A percentile compares a stretch with the other conserved stretches of the same genome.
phyloP scores from a whole-genome alignment of 192 early-diverging fungal genomes.

The Rhizophagus prolifer region DNA sequence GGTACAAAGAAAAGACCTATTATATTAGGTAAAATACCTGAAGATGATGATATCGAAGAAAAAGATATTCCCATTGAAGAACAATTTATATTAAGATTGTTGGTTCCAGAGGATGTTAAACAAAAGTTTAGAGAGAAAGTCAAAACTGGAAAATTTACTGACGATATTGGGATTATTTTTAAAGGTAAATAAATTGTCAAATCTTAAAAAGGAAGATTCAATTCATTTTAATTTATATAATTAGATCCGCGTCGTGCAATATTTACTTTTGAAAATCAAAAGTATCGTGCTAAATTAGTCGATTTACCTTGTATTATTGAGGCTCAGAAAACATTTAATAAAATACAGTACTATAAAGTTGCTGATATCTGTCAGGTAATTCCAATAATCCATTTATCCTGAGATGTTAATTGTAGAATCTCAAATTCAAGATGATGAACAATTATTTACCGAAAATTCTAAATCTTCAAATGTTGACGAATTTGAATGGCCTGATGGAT shows the following conservation, averaged over 20 bases:
- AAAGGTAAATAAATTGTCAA: constrained; percentile 32
- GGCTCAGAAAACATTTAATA: constrained; percentile 82
- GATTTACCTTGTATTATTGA: constrained; percentile 86
- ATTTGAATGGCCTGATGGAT: constrained; percentile 75
- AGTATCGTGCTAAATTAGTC: constrained; percentile 67
- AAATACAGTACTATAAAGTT: constrained; percentile 84
- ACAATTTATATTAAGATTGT: constrained; percentile 76
- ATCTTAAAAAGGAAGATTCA: too few species aligned
- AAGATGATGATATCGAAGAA: constrained; percentile 52
- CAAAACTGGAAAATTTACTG: background rate
- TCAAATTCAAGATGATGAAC: constrained; percentile 19
- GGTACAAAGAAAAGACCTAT: background rate
- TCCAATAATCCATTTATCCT: background rate
- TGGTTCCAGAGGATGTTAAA: constrained; percentile 52
- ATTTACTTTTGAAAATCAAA: constrained; percentile 52
- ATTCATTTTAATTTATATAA: background rate
- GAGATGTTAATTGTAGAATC: constrained; percentile 59
- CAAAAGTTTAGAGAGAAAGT: constrained; percentile 44
- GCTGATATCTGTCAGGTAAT: constrained; percentile 81
- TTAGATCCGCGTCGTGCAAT: constrained; percentile 60
- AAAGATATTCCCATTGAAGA: constrained; percentile 77
- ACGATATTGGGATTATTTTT: constrained; percentile 33
- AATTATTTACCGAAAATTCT: constrained; percentile 9
- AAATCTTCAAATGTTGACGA: constrained; percentile 43
- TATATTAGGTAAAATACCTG: constrained; percentile 1